Evolutionary conservation across 805 yeast genomes (phyloP), one percentile per base, ranked within the genome.

Genomic region (Vanderwaltozyma verrucispora): DNA sequence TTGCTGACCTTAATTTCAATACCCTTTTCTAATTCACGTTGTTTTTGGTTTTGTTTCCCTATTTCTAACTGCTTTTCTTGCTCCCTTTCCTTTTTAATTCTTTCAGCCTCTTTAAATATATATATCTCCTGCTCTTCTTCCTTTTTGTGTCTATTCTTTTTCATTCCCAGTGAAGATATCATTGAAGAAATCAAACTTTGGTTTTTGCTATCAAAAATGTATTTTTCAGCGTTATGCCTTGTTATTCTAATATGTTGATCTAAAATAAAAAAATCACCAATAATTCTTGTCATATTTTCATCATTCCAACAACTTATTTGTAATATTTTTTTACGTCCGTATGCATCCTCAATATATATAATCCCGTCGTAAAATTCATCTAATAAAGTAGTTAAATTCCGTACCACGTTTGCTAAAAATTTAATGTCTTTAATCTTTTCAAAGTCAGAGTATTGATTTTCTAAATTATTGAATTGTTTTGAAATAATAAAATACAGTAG

Each of bases 261-360:
- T 3, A 57, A 37, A n/a, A 57, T 45, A 27, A 54, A 50, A 14
- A 56, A 40, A 34, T 54, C 52, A 20, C 50, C 58, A 10, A 53
- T 39, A 4, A 39, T 40, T 28, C 30, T 39, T 21, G 36, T 33
- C 19, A 44, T 41, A 5, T 48, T 51, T 19, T 43, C 27, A 27
- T 49, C 36, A 3, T 39, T 43, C 28, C 35, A 36, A 17, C 40
- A 27, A 30, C 39, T 36, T 23, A 24, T 31, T 21, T 37, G 41
- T 35, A 46, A 39, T 2, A 54, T 41, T 30, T 40, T 38, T 20
- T 42, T 29, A 23, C 50, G 39, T 15, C 39, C 41, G 35, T 43
- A 57, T 17, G 37, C 26, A 20, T 41, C 46, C 32, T 53, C 54
- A 15, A 56, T 44, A 30, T 40, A 40, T 13, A 33, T 37, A 2